Evolutionary conservation across 495 filamentous ascomycete species (phyloP).

Genomic region (Endocarpon pusillum): DNA sequence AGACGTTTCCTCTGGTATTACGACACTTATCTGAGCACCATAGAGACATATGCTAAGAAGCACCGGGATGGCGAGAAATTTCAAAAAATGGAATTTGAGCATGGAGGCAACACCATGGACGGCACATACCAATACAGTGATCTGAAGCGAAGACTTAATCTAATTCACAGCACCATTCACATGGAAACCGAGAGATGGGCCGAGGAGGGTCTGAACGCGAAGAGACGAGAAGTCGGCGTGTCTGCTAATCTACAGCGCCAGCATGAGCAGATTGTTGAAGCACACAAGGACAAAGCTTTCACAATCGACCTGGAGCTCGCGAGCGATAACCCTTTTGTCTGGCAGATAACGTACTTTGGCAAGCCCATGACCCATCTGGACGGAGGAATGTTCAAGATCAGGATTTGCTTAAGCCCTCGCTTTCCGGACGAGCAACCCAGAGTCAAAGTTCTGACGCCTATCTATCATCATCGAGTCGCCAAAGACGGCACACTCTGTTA

Average conservation of each 20-base stretch:
- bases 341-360: constrained; percentile 66
- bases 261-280: constrained; percentile 64
- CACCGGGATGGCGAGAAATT: constrained; percentile 35
- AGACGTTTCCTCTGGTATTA: constrained; percentile 92
- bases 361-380: constrained; percentile 87
- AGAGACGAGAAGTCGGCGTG: constrained; percentile 51
- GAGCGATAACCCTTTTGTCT: constrained; percentile 37
- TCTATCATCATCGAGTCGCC: constrained; percentile 85
- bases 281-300: constrained; percentile 48
- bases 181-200: constrained; percentile 59
- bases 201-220: constrained; percentile 42
- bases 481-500: constrained; percentile 69
- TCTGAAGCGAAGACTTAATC: constrained; percentile 47
- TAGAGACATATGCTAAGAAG: constrained; percentile 43
- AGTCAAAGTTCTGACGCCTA: constrained; percentile 56
- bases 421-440: constrained; percentile 89
- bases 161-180: constrained; percentile 50
- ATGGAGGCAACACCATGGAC: constrained; percentile 61
- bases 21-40: constrained; percentile 59
- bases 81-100: constrained; percentile 71
- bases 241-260: constrained; percentile 69
- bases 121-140: constrained; percentile 73
- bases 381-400: constrained; percentile 74
- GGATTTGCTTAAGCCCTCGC: constrained; percentile 63
- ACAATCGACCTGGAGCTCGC: constrained; percentile 59